Evolutionary conservation across 805 yeast species (phyloP), one percentile per base, ranked within the genome.

Genomic region (Starmerella sp.): DNA sequence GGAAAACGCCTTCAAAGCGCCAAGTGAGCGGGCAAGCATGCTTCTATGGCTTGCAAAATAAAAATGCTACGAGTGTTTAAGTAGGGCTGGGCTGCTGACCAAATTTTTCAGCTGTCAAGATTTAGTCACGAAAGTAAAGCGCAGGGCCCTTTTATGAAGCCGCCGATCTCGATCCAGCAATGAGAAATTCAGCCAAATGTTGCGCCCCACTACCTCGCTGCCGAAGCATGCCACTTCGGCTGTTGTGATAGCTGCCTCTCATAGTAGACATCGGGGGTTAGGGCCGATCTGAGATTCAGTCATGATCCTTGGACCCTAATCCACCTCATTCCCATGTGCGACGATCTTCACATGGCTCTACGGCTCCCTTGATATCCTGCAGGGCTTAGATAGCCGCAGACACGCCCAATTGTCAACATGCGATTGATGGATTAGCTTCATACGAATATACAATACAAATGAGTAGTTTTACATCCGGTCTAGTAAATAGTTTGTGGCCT

Each of bases 401-500:
- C 22, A 22, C 3, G 22, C 22, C 22, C 22, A 22, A 22, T 3
- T 2, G 22, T 22, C 22, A 22, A 22, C 22, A 22, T 22, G 22
- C 22, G 22, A 22, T 22, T 22, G 22, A 22, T 22, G 22, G 22
- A 22, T 22, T 22, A 22, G 22, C 22, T 22, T 22, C 22, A 22
- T 22, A 22, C 22, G 22, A 48, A 48, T 5, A 15, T 30, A 36
- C 35, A 38, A 28, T 17, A 48, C 35, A 36, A 9, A 37, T 13
- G 7, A 15, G 13, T 37, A 39, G 29, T 14, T 22, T 51, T 43
- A 55, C 54, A 48, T 52, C 9, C 56, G 54, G 51, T 89, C 97
- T 60, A 89, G 72, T 60, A 90, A 73, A 64, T 75, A 81, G 67
- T 90, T 90, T 1, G 96, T 86, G n/a, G 97, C 96, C 54, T 82